Conservation (phyloP, 2,329 filamentous ascomycete genomes). For the Trematosphaeria pertusa region DNA sequence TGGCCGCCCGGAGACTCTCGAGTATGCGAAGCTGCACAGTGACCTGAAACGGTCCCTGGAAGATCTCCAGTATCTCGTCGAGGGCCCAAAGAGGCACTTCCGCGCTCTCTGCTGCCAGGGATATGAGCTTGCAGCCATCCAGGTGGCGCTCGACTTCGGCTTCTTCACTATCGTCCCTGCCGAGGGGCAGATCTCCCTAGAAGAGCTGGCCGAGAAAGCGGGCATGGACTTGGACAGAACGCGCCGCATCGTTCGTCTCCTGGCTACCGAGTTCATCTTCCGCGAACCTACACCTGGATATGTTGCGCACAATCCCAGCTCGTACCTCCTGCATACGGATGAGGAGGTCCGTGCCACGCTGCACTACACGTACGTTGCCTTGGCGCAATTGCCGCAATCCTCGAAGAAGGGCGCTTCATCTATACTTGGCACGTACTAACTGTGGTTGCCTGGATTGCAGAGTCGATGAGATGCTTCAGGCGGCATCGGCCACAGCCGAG, state of each 20-base stretch:
- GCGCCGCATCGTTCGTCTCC: slow-evolving; percentile 5
- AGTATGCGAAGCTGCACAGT: background rate
- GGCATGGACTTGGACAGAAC: slow-evolving; percentile 10
- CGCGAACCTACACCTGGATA: background rate
- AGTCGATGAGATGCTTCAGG: slow-evolving; percentile 30
- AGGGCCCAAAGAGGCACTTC: slow-evolving; percentile 8
- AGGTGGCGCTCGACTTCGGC: slow-evolving; percentile 16
- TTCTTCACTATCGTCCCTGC: slow-evolving; percentile 14
- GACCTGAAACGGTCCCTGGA: background rate
- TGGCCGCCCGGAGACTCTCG: background rate
- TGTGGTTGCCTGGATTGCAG: slow-evolving; percentile 3
- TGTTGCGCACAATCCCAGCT: slow-evolving; percentile 29
- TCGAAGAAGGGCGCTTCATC: background rate
- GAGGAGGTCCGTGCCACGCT: no score
- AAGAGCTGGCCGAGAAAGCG: slow-evolving; percentile 12
- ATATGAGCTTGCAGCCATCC: slow-evolving; percentile 17
- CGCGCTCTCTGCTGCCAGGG: slow-evolving; percentile 8
- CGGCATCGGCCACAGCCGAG: slow-evolving; percentile 9
- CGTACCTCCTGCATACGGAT: no score
- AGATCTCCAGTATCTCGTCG: slow-evolving; percentile 11
- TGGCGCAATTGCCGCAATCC: no score
- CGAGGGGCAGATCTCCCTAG: background rate
- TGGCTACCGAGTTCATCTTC: slow-evolving; percentile 15
- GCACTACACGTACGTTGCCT: no score
- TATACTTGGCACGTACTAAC: background rate